Evolutionary conservation across 1,284 basidiomycete species (phyloP), one percentile per base, ranked within the genome.

Genomic region (Mycena sp.): DNA sequence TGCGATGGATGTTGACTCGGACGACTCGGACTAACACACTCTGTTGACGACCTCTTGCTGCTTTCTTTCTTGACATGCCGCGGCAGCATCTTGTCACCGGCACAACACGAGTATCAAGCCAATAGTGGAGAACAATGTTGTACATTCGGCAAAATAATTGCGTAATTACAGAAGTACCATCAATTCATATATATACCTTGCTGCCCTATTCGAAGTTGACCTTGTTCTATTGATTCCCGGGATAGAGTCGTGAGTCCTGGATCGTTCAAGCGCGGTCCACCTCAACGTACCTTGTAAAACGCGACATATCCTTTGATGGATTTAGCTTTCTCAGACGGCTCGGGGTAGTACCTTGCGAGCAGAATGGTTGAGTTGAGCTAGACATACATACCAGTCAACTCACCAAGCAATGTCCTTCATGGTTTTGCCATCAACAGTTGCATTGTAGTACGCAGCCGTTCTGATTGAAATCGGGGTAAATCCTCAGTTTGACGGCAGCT

Each of bases 281-380:
- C n/a, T n/a, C n/a, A n/a, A n/a, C n/a, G n/a, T n/a, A 85, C 89
- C 81, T 89, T 88, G 77, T 90, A 88, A 71, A 90, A 90, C 0
- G 88, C 88, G 35, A 90, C 76, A 67, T 88, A 85, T 17, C 79
- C 78, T 72, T 87, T 80, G 70, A 91, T 88, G 16, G 81, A 70
- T 55, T 81, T 79, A 0, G 87, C 88, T 65, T 80, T 82, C 10
- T 81, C 77, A 41, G 77, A 83, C 1, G 87, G 76, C 4, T 78
- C 63, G 0, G 88, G 83, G 69, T 91, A 90, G 69, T 86, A 88
- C 89, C 89, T 90, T 2, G 29, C 55, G 41, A 51, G 38, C 6
- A 21, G 6, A 28, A 9, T 23, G 57, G 19, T 4, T 32, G 6
- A 17, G 58, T 16, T 43, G 29, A 7, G 43, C 4, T 26, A 7